Evolutionary conservation across 2,329 filamentous ascomycete genomes (phyloP).

Genomic region (Diaporthe ampelina): DNA sequence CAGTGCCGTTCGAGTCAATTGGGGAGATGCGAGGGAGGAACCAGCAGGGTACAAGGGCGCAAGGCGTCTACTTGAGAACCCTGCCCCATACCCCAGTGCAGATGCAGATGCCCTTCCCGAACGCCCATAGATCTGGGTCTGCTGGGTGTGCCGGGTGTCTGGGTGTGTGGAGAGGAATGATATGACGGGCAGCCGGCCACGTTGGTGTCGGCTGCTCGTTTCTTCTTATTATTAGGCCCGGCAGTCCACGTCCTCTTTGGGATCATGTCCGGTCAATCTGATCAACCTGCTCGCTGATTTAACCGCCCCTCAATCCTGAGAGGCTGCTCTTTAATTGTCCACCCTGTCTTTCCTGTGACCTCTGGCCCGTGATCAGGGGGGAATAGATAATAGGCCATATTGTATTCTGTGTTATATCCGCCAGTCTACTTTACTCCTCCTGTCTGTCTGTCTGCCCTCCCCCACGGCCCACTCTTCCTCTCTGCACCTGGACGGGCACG

Average conservation of each 20-base stretch:
- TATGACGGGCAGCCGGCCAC: background rate
- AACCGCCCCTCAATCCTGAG: slow-evolving; percentile 7
- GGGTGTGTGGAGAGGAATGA: background rate
- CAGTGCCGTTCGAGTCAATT: slow-evolving; percentile 12
- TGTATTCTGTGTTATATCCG: background rate
- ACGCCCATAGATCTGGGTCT: slow-evolving; percentile 23
- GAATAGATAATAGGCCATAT: background rate
- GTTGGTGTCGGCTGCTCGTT: slow-evolving; percentile 7
- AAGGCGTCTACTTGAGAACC: background rate
- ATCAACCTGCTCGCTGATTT: background rate
- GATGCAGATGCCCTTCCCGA: slow-evolving; percentile 21
- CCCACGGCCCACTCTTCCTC: slow-evolving; percentile 6
- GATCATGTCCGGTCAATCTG: background rate
- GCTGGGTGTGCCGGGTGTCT: background rate
- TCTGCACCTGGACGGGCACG: background rate
- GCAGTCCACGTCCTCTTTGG: slow-evolving; percentile 29
- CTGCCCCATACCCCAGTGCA: background rate
- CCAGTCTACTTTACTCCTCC: background rate
- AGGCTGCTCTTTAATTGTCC: slow-evolving; percentile 6
- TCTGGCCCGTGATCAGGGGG: background rate
- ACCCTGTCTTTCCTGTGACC: background rate
- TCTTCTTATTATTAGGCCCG: slow-evolving; percentile 11
- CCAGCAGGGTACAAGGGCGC: background rate
- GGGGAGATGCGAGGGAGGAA: background rate
- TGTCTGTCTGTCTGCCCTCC: background rate